Evolutionary conservation across 192 early-diverging fungal genomes (phyloP).

Genomic region (Lobosporangium transversale): DNA sequence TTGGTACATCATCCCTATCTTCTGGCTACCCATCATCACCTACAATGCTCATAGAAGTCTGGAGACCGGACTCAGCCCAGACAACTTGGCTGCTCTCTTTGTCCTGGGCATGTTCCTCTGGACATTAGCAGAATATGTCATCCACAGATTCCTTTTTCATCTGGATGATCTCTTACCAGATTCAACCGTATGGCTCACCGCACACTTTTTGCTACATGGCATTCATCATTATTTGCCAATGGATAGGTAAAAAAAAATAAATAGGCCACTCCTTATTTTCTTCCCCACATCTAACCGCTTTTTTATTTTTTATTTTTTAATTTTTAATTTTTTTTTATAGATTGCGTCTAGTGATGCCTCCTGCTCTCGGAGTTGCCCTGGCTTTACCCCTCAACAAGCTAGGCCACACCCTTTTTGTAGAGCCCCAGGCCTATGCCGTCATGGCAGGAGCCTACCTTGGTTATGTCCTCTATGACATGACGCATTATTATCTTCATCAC

Average conservation of each 20-base stretch:
- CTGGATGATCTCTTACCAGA: conserved; percentile 90
- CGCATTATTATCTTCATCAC: conserved; percentile 96
- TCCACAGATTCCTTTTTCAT: conserved; percentile 96
- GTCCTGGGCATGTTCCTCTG: conserved; percentile 79
- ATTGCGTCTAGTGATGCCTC: conserved; percentile 96
- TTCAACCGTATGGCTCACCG: conserved; percentile 73
- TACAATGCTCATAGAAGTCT: conserved; percentile 58
- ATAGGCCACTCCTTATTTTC: neutral
- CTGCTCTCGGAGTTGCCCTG: conserved; percentile 80
- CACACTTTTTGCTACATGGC: conserved; percentile 93
- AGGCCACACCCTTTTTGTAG: conserved; percentile 70
- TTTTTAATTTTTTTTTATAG: no score
- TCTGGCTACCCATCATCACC: conserved; percentile 85
- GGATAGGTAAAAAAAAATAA: conserved; percentile 79
- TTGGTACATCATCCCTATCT: conserved; percentile 89
- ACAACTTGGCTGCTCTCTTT: conserved; percentile 59
- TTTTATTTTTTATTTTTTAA: no score
- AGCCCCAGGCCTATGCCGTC: conserved; percentile 71
- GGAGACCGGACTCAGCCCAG: conserved; percentile 46
- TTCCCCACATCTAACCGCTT: no score
- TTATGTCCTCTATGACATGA: conserved; percentile 92
- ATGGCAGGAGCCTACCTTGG: conserved; percentile 80
- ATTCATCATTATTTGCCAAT: conserved; percentile 97
- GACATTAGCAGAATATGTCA: conserved; percentile 89
- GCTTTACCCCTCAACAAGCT: conserved; percentile 66